Base-by-base conservation (phyloP, 768 basidiomycete genomes). In the Suillus subluteus region DNA sequence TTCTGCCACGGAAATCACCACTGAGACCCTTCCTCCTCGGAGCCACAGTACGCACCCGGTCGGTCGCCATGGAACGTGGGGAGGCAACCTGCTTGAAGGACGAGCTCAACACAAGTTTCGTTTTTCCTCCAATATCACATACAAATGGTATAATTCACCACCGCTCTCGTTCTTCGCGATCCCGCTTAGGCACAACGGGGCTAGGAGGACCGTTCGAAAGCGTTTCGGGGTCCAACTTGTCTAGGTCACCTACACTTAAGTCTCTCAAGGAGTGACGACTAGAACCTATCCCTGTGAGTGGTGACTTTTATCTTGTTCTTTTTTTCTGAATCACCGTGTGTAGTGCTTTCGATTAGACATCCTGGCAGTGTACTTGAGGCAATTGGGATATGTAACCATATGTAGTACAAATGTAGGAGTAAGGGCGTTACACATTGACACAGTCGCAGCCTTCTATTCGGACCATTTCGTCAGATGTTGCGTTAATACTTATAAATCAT, bases 101-200 rank as follows among this genome's bases (percentile, higher is more conserved):
- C 65, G 79, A 82, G 44, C 67, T 81, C 52, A 75, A 79, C 56
- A 79, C 80, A 46, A 73, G 82, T 68, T 83, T 77, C 67, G 79
- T 81, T 16, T 84, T 83, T 65, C 83, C 83, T 52, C 80, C 81
- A 30, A 37, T 30, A n/a, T 44, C 65, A 15, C 21, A 50, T 67
- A 43, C 32, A 16, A 23, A 30, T 38, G 9, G 59, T 21, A 58
- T 40, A 35, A 55, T 63, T 21, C 68, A 68, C 37, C 68, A 63
- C 30, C 68, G 68, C n/a, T 64, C 62, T 66, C 62, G 68, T 26
- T 68, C 68, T 46, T 68, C 68, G 16, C 62, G 62, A 13, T 32
- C 43, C 13, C 43, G 40, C 3, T 30, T 56, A n/a, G 26, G 48
- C 11, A 12, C 21, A 26, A 15, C 21, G 32, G 37, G n/a, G 26